These are phyloP conservation scores for Boletus eberwhitei DNA, from an alignment of 768 basidiomycete genomes.

Conservation along the genomic window DNA sequence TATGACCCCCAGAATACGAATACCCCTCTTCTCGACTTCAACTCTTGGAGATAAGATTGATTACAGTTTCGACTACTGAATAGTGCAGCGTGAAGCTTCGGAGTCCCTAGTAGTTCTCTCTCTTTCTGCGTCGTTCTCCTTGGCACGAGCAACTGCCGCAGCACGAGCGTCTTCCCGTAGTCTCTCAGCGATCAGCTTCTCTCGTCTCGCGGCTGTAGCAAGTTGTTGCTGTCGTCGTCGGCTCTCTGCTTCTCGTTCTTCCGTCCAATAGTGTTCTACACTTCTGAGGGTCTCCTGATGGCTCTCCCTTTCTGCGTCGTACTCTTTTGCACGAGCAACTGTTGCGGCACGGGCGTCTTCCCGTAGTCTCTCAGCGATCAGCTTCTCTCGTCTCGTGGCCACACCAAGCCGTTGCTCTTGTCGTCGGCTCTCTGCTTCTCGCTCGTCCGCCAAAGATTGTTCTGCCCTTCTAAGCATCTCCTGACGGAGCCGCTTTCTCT, in stretches of 20 bases:
- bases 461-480: neutral
- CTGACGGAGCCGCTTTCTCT: neutral
- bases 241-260: constrained; percentile 27
- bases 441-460: neutral
- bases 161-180: neutral
- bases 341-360: neutral
- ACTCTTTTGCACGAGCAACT: neutral
- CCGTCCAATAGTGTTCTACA: neutral
- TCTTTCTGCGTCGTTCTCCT: neutral
- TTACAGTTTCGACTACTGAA: neutral
- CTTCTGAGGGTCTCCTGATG: neutral
- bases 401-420: neutral
- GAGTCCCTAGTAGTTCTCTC: neutral
- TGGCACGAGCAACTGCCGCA: neutral
- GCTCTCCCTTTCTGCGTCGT: neutral
- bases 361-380: neutral
- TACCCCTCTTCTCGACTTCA: neutral
- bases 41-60: neutral
- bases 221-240: constrained; percentile 1
- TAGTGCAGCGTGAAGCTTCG: neutral
- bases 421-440: constrained; percentile 23
- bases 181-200: neutral
- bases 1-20: neutral
- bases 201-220: neutral
- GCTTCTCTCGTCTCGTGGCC: neutral